Evolutionary conservation across 306 rosid genomes (phyloP).

Genomic region (Acacia crassicarpa): DNA sequence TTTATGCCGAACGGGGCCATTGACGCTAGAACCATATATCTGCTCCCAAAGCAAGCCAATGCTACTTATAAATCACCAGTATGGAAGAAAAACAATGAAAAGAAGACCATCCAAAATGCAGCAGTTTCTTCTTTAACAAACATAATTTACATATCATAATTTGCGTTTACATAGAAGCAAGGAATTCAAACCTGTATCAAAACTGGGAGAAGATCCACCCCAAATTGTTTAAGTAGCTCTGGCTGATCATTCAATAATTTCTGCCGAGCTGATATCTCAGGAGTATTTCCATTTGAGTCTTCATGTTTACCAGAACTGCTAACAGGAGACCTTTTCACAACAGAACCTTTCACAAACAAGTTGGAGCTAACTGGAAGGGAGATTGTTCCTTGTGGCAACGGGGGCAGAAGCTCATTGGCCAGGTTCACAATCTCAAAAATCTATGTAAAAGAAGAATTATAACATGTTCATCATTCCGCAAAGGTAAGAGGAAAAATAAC

Average conservation of each 20-base stretch:
- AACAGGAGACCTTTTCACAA: conserved; percentile 62
- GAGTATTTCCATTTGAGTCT: conserved; percentile 61
- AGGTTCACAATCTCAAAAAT: conserved; percentile 96
- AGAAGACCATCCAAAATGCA: conserved; percentile 5
- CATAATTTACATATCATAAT: conserved; percentile 11
- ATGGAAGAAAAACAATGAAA: not conserved
- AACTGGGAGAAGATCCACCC: conserved; percentile 92
- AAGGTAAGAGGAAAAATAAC: not conserved
- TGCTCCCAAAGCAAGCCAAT: conserved; percentile 39
- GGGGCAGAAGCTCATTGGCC: conserved; percentile 96
- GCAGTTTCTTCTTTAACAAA: not conserved
- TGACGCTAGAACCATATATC: conserved; percentile 98
- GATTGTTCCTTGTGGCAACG: conserved; percentile 90
- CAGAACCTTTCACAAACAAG: conserved; percentile 76
- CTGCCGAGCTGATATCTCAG: conserved; percentile 87
- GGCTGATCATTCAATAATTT: conserved; percentile 90
- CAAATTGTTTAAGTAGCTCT: conserved; percentile 89
- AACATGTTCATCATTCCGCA: not conserved
- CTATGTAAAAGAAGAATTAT: conserved; percentile 39
- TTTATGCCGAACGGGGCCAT: conserved; percentile 93
- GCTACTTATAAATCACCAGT: conserved; percentile 13
- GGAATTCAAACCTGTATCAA: conserved; percentile 69
- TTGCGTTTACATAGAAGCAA: conserved; percentile 1
- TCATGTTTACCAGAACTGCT: conserved; percentile 80
- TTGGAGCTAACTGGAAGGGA: conserved; percentile 72